Percentiles rank a stretch among this genome's conserved stretches.
Conservation (phyloP, 192 early-diverging fungal genomes). For the Powellomyces hirtus region DNA sequence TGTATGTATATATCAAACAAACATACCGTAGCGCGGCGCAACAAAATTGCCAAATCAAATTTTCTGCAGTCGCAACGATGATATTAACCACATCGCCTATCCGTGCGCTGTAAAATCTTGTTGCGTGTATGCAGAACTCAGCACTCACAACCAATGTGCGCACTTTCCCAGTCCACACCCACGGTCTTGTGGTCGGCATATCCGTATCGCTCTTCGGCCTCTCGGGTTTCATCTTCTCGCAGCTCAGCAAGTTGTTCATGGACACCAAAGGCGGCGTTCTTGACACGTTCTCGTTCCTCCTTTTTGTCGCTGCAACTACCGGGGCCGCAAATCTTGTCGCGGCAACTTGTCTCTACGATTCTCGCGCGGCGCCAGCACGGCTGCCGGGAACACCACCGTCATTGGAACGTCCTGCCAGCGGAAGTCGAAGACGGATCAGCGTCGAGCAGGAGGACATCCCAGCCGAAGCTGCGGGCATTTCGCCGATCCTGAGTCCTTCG, state of each 20-base stretch:
- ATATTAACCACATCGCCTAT: too few relatives aligned
- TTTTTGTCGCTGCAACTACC: conserved; percentile 29
- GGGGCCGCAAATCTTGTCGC: conserved; percentile 27
- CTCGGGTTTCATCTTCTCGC: conserved; percentile 44
- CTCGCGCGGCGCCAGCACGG: neutral
- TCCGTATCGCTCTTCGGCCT: conserved; percentile 40
- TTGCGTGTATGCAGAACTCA: conserved; percentile 11
- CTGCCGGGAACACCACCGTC: neutral
- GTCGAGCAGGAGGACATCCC: neutral
- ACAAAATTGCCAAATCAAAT: too few relatives aligned
- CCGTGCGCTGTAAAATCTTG: neutral
- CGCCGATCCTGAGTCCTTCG: neutral
- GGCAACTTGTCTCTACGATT: conserved; percentile 1
- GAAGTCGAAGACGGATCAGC: too few relatives aligned
- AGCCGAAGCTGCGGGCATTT: neutral
- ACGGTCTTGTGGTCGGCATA: conserved; percentile 42
- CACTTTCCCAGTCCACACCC: conserved; percentile 22
- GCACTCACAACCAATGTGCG: conserved; percentile 32
- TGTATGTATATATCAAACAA: neutral
- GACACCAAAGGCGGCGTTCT: neutral
- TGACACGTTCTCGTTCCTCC: conserved; percentile 31
- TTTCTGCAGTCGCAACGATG: too few relatives aligned
- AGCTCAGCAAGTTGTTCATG: conserved; percentile 25
- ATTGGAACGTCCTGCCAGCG: too few relatives aligned
- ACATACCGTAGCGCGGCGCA: neutral